These are phyloP conservation scores for Polyplosphaeria fusca DNA, from an alignment of 495 filamentous ascomycete species.

Conservation along the genomic window DNA sequence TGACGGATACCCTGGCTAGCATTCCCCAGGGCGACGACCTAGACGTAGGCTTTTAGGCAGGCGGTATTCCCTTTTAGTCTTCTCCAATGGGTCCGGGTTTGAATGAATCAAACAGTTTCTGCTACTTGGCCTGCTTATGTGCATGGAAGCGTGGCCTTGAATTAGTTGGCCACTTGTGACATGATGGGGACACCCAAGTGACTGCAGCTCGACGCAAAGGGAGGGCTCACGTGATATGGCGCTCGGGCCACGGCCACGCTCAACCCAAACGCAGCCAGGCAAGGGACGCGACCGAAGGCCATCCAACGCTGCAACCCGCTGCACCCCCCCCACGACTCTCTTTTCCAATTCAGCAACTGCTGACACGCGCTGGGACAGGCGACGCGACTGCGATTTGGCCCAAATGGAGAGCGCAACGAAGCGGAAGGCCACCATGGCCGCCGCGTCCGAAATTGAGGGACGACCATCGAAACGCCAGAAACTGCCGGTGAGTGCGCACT, in stretches of 20 bases:
- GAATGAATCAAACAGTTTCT: no score
- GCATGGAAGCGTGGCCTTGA: no score
- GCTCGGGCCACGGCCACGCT: no score
- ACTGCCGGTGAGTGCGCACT: constrained; percentile 41
- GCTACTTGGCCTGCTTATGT: no score
- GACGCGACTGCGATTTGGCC: constrained; percentile 22
- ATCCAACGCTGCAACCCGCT: constrained; percentile 9
- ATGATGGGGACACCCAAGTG: no score
- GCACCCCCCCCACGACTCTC: constrained; percentile 15
- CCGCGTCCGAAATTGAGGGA: constrained; percentile 42
- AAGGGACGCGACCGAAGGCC: no score
- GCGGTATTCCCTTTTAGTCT: no score
- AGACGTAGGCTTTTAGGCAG: constrained; percentile 2
- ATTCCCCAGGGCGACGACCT: constrained; percentile 3
- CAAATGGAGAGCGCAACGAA: constrained; percentile 45
- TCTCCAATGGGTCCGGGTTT: no score
- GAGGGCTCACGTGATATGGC: no score
- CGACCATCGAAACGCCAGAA: constrained; percentile 43
- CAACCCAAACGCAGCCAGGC: no score
- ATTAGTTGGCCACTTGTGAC: no score
- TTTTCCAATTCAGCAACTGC: background rate
- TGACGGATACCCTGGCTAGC: constrained; percentile 26
- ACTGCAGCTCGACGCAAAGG: no score
- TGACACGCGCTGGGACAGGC: background rate
- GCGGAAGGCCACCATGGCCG: constrained; percentile 55